phyloP scores from a whole-genome alignment of 306 rosid genomes.

The Cotoneaster glaucophyllus region DNA sequence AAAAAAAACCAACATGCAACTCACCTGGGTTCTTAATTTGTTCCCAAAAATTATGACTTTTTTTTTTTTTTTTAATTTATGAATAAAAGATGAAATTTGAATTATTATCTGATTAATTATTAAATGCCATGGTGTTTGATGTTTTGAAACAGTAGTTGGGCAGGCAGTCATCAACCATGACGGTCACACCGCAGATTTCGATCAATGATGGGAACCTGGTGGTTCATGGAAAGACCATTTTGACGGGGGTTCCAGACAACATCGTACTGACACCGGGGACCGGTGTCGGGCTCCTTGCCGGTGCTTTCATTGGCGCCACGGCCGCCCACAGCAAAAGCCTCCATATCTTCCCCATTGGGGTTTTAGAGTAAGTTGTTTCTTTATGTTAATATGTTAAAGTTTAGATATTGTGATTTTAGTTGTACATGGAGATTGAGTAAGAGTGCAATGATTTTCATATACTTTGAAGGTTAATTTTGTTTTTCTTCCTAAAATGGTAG shows the following conservation, averaged over 20 bases:
- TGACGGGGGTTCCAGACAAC: slow-evolving; percentile 77
- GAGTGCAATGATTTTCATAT: neutral
- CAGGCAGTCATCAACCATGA: slow-evolving; percentile 49
- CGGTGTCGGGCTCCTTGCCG: slow-evolving; percentile 57
- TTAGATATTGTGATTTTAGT: neutral
- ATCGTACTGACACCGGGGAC: slow-evolving; percentile 64
- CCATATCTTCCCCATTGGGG: slow-evolving; percentile 81
- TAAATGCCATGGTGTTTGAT: neutral
- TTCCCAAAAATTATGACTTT: neutral
- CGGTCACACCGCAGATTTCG: slow-evolving; percentile 60
- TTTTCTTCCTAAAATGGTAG: neutral
- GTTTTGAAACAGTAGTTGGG: slow-evolving; percentile 25
- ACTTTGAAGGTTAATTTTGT: neutral
- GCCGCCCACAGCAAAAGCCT: slow-evolving; percentile 65
- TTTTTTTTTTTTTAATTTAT: no score
- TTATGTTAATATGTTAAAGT: neutral
- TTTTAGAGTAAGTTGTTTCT: slow-evolving; percentile 56
- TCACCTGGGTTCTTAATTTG: neutral
- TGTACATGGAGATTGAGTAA: neutral
- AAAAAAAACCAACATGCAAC: neutral
- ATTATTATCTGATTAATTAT: neutral
- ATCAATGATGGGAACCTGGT: slow-evolving; percentile 70
- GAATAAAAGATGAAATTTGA: no score
- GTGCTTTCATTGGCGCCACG: slow-evolving; percentile 82
- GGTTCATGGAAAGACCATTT: slow-evolving; percentile 80